Evolutionary conservation across 1,139 yeast species (phyloP).

Genomic region (Suhomyces chickasaworum): DNA sequence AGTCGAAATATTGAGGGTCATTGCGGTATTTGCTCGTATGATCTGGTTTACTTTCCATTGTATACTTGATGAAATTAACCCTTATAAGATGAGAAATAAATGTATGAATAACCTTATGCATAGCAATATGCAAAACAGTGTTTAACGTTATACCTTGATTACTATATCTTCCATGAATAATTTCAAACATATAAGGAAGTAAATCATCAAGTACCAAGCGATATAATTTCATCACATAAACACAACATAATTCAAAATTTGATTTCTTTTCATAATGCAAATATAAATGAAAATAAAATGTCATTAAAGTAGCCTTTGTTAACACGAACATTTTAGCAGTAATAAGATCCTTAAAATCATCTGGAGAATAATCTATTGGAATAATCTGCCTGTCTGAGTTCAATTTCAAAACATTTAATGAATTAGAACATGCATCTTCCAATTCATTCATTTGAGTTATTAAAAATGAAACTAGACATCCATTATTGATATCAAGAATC

Average conservation of each 20-base stretch:
- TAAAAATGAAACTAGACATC: conserved; percentile 27
- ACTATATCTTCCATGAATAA: conserved; percentile 28
- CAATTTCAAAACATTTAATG: conserved; percentile 3
- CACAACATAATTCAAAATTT: conserved; percentile 27
- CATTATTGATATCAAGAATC: conserved; percentile 24
- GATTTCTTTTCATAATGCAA: conserved; percentile 30
- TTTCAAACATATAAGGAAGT: conserved; percentile 25
- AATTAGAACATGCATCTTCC: conserved; percentile 19
- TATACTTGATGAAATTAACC: conserved; percentile 21
- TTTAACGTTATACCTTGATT: conserved; percentile 29
- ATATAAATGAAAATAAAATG: conserved; percentile 25
- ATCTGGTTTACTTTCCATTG: conserved; percentile 19
- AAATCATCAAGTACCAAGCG: conserved; percentile 22
- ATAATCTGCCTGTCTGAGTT: conserved; percentile 5
- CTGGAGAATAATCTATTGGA: conserved; percentile 11
- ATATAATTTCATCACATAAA: conserved; percentile 30
- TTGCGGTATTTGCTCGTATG: conserved; percentile 16
- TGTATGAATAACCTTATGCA: conserved; percentile 30
- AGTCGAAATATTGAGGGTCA: conserved; percentile 17
- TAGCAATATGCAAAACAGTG: conserved; percentile 26
- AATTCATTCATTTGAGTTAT: conserved; percentile 23
- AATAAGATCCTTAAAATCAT: conserved; percentile 5
- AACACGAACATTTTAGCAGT: conserved; percentile 19
- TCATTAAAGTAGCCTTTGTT: conserved; percentile 20
- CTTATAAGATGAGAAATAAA: conserved; percentile 28